phyloP scores from a whole-genome alignment of 2,329 filamentous ascomycete genomes.

The Ampelomyces quisqualis region DNA sequence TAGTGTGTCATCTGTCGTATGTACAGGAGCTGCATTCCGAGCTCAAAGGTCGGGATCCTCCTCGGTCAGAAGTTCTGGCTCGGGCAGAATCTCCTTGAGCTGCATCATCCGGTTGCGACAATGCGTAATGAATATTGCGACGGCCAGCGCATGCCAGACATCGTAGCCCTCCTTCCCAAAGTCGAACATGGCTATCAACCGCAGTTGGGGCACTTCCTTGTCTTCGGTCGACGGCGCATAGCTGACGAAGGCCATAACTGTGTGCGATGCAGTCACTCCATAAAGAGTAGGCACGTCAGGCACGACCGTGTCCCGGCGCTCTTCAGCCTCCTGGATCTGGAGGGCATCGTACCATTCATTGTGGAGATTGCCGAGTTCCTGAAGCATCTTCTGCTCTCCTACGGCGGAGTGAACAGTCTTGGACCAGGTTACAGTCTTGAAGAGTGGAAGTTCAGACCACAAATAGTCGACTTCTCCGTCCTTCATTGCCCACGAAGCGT shows the following conservation, averaged over 20 bases:
- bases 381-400: slow-evolving; percentile 48
- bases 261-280: slow-evolving; percentile 56
- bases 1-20: neutral
- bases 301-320: slow-evolving; percentile 5
- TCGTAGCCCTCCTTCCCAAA: slow-evolving; percentile 56
- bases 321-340: slow-evolving; percentile 16
- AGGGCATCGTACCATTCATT: slow-evolving; percentile 46
- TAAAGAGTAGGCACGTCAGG: slow-evolving; percentile 52
- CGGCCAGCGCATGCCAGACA: slow-evolving; percentile 61
- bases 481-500: slow-evolving; percentile 56
- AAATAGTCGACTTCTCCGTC: slow-evolving; percentile 49
- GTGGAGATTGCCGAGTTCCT: slow-evolving; percentile 48
- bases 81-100: slow-evolving; percentile 43
- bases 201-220: slow-evolving; percentile 27
- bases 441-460: slow-evolving; percentile 46
- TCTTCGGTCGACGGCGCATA: slow-evolving; percentile 45
- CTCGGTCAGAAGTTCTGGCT: slow-evolving; percentile 9
- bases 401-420: slow-evolving; percentile 42
- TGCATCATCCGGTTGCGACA: slow-evolving; percentile 53
- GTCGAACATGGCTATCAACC: slow-evolving; percentile 56
- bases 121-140: slow-evolving; percentile 58
- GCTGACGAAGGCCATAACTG: slow-evolving; percentile 55
- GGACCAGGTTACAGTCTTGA: slow-evolving; percentile 49
- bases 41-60: slow-evolving; percentile 37
- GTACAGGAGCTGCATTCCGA: neutral